phyloP scores from a whole-genome alignment of 1,284 basidiomycete species.

The Testicularia cyperi region DNA sequence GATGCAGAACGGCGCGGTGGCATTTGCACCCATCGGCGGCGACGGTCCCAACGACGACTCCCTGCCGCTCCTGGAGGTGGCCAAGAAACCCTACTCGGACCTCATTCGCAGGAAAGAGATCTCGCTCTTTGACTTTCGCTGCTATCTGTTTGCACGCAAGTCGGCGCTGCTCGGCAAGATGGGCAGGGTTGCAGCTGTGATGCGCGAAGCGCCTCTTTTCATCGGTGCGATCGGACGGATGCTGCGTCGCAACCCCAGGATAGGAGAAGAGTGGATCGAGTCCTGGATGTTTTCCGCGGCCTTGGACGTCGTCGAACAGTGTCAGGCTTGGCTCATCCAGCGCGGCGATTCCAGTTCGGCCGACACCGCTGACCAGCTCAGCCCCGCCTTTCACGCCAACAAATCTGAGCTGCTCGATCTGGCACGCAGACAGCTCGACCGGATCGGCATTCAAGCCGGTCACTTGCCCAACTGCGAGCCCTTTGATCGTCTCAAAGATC shows the following conservation, averaged over 20 bases:
- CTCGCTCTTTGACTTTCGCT: constrained; percentile 88
- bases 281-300: constrained; percentile 92
- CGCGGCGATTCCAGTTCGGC: constrained; percentile 14
- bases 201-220: constrained; percentile 71
- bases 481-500: constrained; percentile 56
- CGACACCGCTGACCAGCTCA: constrained; percentile 30
- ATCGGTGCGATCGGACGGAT: constrained; percentile 78
- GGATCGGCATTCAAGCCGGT: constrained; percentile 72
- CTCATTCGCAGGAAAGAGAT: constrained; percentile 87
- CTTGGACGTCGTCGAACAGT: constrained; percentile 79
- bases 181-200: constrained; percentile 71
- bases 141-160: constrained; percentile 86
- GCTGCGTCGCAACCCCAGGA: constrained; percentile 67
- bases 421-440: constrained; percentile 75
- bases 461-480: constrained; percentile 74
- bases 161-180: constrained; percentile 75
- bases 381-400: constrained; percentile 50
- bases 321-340: constrained; percentile 70
- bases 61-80: constrained; percentile 73
- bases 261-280: constrained; percentile 75
- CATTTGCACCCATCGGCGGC: constrained; percentile 41
- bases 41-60: constrained; percentile 72
- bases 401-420: constrained; percentile 81
- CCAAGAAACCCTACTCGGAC: constrained; percentile 82
- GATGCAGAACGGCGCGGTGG: constrained; percentile 40